Conservation (phyloP, 164 flowering plant genomes). For the Annona cherimola region DNA sequence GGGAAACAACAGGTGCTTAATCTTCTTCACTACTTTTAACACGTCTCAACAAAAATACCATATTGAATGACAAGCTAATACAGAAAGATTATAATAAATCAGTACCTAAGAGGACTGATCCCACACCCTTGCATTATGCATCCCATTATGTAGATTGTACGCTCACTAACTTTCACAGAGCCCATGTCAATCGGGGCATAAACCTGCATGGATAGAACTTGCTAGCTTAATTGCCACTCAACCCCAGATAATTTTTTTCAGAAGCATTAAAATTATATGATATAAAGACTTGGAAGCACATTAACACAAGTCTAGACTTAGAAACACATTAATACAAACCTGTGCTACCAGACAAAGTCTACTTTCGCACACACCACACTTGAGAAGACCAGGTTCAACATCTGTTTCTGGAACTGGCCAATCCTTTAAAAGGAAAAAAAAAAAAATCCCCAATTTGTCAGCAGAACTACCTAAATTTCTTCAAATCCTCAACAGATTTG, state of each 20-base stretch:
- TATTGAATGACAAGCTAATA: too few relatives aligned
- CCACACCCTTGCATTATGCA: conserved; percentile 59
- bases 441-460: neutral
- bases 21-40: too few relatives aligned
- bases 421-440: conserved; percentile 40
- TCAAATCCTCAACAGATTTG: neutral
- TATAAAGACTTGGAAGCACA: too few relatives aligned
- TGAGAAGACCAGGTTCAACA: conserved; percentile 32
- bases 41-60: too few relatives aligned
- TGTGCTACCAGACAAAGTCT: conserved; percentile 64
- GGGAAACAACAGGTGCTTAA: too few relatives aligned
- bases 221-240: too few relatives aligned
- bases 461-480: neutral
- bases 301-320: neutral
- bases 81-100: neutral
- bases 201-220: conserved; percentile 37
- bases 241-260: too few relatives aligned
- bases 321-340: conserved; percentile 30
- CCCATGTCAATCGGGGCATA: conserved; percentile 63
- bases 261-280: too few relatives aligned
- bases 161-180: conserved; percentile 51
- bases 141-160: conserved; percentile 61
- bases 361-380: conserved; percentile 50
- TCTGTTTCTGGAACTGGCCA: conserved; percentile 44
- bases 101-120: conserved; percentile 43